A percentile compares a stretch with the other conserved stretches of the same genome.
phyloP scores from a whole-genome alignment of 2,329 filamentous ascomycete species.

The Monosporascus sp. region DNA sequence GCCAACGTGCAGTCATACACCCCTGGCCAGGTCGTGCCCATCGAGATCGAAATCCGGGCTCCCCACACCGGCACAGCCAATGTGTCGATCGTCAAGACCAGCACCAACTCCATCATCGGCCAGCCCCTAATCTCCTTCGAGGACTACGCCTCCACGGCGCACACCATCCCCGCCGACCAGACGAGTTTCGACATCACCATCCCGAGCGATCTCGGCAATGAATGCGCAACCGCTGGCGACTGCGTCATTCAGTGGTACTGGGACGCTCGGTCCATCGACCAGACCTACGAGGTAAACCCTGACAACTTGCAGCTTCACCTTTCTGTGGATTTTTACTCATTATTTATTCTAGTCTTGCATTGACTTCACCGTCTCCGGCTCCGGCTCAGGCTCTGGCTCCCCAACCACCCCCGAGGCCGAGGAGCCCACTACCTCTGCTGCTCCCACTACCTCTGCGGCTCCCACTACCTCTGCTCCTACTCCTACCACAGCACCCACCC shows the following conservation, averaged over 20 bases:
- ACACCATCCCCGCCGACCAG: slow-evolving; percentile 36
- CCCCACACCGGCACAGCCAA: slow-evolving; percentile 52
- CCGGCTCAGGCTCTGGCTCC: not conserved
- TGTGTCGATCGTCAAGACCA: slow-evolving; percentile 46
- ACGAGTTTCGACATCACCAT: slow-evolving; percentile 48
- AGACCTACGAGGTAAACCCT: slow-evolving; percentile 11
- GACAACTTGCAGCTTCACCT: no score
- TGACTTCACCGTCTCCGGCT: slow-evolving; percentile 9
- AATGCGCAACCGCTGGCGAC: slow-evolving; percentile 37
- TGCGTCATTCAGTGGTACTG: slow-evolving; percentile 53
- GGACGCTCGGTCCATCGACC: slow-evolving; percentile 32
- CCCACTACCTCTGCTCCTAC: not conserved
- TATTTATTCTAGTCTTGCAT: not conserved
- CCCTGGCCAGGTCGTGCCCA: slow-evolving; percentile 37
- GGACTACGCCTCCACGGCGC: slow-evolving; percentile 42
- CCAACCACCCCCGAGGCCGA: not conserved
- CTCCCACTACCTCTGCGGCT: no score
- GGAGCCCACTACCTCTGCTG: not conserved
- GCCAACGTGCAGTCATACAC: slow-evolving; percentile 45
- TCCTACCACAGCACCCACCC: not conserved
- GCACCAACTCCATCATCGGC: slow-evolving; percentile 43
- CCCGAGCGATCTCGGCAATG: slow-evolving; percentile 37
- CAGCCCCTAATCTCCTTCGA: slow-evolving; percentile 39
- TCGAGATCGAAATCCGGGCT: slow-evolving; percentile 41
- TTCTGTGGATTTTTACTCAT: slow-evolving; percentile 1